These are phyloP conservation scores for Alternaria angustiovoidea DNA, from an alignment of 2,329 filamentous ascomycete species.

Conservation along the genomic window DNA sequence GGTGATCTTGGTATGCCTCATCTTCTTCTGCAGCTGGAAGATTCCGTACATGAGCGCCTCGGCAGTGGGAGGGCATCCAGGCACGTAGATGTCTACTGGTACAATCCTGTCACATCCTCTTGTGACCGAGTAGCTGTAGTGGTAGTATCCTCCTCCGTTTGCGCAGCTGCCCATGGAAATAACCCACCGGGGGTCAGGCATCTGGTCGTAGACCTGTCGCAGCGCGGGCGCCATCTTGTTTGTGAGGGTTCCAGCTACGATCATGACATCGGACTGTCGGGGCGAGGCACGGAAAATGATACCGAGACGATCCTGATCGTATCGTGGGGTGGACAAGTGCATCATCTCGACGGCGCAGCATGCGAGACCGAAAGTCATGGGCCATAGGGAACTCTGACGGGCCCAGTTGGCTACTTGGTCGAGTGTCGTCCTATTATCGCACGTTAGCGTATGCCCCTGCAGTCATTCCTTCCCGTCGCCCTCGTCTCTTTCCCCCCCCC, in stretches of 20 bases:
- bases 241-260: conserved; percentile 89
- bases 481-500: background rate
- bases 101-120: conserved; percentile 81
- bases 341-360: conserved; percentile 96
- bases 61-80: conserved; percentile 70
- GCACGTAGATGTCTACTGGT: conserved; percentile 85
- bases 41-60: conserved; percentile 68
- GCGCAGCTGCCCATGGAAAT: conserved; percentile 85
- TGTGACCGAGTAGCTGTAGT: conserved; percentile 83
- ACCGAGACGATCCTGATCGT: conserved; percentile 88
- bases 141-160: conserved; percentile 86
- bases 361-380: conserved; percentile 88
- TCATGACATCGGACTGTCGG: conserved; percentile 92
- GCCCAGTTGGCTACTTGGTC: conserved; percentile 88
- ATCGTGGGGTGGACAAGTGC: conserved; percentile 89
- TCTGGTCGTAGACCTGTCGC: conserved; percentile 92
- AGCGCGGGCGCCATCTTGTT: conserved; percentile 97
- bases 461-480: background rate
- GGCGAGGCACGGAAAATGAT: conserved; percentile 93
- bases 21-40: conserved; percentile 82
- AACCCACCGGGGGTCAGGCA: conserved; percentile 91
- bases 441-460: conserved; percentile 25
- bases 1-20: conserved; percentile 67
- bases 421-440: conserved; percentile 70
- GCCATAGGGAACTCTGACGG: conserved; percentile 87